Evolutionary conservation across 176 grass and related monocot genomes (phyloP).

Genomic region (Oryza rufipogon): DNA sequence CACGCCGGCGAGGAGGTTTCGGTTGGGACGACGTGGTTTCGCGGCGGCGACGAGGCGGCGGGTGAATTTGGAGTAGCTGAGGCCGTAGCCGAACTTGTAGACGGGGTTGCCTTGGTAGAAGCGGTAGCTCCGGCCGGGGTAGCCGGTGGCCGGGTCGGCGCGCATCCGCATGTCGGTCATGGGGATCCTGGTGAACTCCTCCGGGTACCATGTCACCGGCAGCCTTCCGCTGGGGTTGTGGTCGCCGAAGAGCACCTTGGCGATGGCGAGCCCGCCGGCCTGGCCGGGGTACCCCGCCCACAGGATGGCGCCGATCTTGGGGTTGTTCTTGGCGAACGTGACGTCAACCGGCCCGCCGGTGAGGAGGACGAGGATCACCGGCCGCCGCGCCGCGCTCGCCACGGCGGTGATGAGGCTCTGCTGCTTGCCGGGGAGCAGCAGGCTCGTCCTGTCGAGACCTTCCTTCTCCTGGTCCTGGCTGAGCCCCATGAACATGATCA

Average conservation of each 20-base stretch:
- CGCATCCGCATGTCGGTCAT: conserved; percentile 93
- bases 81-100: conserved; percentile 73
- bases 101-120: conserved; percentile 72
- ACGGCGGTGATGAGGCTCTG: conserved; percentile 60
- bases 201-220: conserved; percentile 84
- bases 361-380: conserved; percentile 75
- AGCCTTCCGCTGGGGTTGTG: conserved; percentile 75
- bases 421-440: conserved; percentile 76
- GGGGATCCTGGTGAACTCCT: conserved; percentile 60
- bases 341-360: conserved; percentile 77
- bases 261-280: conserved; percentile 64
- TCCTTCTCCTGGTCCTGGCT: conserved; percentile 69
- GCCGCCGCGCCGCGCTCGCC: conserved; percentile 51
- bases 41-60: neutral
- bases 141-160: conserved; percentile 50
- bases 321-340: conserved; percentile 56
- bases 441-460: conserved; percentile 56
- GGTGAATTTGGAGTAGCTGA: conserved; percentile 85
- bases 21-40: neutral
- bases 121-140: conserved; percentile 80
- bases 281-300: conserved; percentile 88
- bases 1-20: conserved; percentile 25
- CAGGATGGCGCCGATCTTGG: conserved; percentile 63
- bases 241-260: conserved; percentile 70
- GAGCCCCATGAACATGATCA: conserved; percentile 70